phyloP scores from a whole-genome alignment of 2,329 filamentous ascomycete genomes.

The Byssoonygena ceratinophila region DNA sequence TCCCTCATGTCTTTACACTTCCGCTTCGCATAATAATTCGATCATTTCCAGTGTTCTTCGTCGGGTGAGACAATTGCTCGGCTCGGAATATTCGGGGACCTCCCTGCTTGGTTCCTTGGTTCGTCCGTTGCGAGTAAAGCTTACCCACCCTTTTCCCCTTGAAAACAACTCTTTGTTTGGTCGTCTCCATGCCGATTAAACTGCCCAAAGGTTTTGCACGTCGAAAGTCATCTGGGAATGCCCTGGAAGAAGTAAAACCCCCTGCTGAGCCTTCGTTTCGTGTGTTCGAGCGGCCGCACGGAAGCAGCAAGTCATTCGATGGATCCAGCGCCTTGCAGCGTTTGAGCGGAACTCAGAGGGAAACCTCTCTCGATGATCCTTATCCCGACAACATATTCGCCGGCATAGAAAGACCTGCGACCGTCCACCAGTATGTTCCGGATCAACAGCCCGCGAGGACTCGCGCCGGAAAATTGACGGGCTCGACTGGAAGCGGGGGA shows the following conservation, averaged over 20 bases:
- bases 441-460: constrained; percentile 1
- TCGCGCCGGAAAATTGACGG: constrained; percentile 21
- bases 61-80: constrained; percentile 1
- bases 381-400: constrained; percentile 33
- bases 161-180: background rate
- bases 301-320: constrained; percentile 36
- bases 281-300: constrained; percentile 43
- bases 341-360: constrained; percentile 27
- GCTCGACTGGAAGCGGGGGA: constrained; percentile 39
- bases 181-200: constrained; percentile 44
- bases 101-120: constrained; percentile 6
- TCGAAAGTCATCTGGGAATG: constrained; percentile 47
- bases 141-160: background rate
- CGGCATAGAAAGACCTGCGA: constrained; percentile 25
- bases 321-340: constrained; percentile 28
- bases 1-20: background rate
- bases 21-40: background rate
- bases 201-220: constrained; percentile 44
- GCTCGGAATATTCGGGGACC: background rate
- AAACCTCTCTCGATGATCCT: constrained; percentile 27
- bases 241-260: constrained; percentile 39
- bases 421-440: constrained; percentile 21
- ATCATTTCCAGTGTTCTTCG: background rate
- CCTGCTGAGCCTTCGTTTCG: constrained; percentile 41
- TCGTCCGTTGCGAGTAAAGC: constrained; percentile 2